phyloP scores from a whole-genome alignment of 306 rosid species.

The Castanea crenata region DNA sequence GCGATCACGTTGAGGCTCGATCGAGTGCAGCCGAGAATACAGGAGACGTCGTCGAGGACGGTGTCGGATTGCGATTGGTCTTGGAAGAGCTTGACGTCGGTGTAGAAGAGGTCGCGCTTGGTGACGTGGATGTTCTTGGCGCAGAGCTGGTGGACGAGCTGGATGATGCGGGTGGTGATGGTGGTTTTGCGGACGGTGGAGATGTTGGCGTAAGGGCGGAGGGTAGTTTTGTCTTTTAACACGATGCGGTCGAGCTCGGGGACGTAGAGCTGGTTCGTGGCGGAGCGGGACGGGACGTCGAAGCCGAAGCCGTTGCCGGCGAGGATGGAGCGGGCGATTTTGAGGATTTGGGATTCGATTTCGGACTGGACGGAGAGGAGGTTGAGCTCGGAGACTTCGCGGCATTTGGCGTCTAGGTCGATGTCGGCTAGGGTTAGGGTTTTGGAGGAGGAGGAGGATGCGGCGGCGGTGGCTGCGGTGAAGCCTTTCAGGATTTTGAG shows the following conservation, averaged over 20 bases:
- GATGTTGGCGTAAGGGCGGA: slow-evolving; percentile 74
- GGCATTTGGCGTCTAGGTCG: slow-evolving; percentile 59
- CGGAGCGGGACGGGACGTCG: slow-evolving; percentile 84
- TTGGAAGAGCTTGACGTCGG: slow-evolving; percentile 89
- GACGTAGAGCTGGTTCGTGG: slow-evolving; percentile 78
- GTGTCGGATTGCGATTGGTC: slow-evolving; percentile 87
- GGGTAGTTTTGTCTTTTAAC: slow-evolving; percentile 62
- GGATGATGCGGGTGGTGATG: slow-evolving; percentile 66
- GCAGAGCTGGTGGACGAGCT: slow-evolving; percentile 86
- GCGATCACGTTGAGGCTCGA: slow-evolving; percentile 88
- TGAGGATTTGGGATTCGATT: slow-evolving; percentile 57
- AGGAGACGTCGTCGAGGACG: slow-evolving; percentile 81
- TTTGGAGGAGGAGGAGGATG: slow-evolving; percentile 45
- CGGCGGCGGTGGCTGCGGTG: slow-evolving; percentile 16
- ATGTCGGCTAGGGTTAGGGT: slow-evolving; percentile 79
- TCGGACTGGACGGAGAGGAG: slow-evolving; percentile 64
- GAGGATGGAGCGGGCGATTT: slow-evolving; percentile 64
- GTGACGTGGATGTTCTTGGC: slow-evolving; percentile 79
- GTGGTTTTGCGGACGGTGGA: slow-evolving; percentile 78
- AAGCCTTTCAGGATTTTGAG: slow-evolving; percentile 35
- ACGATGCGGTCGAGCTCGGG: slow-evolving; percentile 89
- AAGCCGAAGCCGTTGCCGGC: slow-evolving; percentile 76
- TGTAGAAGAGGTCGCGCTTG: slow-evolving; percentile 91
- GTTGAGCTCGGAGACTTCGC: slow-evolving; percentile 74
- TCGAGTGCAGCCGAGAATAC: slow-evolving; percentile 84